Conservation (phyloP, 352 stramenopile genomes). For the Phytophthora sojae region DNA sequence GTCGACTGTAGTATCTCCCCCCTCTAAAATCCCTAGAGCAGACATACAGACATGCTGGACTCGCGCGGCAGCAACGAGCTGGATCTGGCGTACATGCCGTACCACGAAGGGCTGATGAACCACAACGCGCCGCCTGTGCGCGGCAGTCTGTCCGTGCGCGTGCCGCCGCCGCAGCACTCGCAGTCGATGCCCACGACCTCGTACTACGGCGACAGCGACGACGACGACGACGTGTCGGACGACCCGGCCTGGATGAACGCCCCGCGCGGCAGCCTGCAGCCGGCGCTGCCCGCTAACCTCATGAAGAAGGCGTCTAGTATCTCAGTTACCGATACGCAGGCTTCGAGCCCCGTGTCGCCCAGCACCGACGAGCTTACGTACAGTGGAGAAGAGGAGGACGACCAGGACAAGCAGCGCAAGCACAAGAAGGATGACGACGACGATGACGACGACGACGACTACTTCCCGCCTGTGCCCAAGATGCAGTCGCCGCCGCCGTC, state of each 20-base stretch:
- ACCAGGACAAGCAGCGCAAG: constrained; percentile 30
- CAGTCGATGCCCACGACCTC: constrained; percentile 28
- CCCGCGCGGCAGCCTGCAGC: constrained; percentile 65
- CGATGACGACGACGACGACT: constrained; percentile 42
- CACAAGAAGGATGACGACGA: constrained; percentile 33
- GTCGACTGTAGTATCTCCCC: not conserved
- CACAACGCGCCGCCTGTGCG: constrained; percentile 45
- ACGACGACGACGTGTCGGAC: constrained; percentile 74
- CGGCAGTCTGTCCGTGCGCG: constrained; percentile 43
- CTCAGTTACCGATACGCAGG: constrained; percentile 43
- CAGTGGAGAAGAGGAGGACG: constrained; percentile 39
- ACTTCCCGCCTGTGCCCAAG: constrained; percentile 33
- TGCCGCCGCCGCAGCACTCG: constrained; percentile 30
- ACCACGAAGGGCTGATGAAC: constrained; percentile 58
- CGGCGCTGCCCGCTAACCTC: constrained; percentile 55
- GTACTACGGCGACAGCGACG: constrained; percentile 47
- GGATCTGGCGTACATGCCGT: constrained; percentile 56
- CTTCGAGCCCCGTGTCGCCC: constrained; percentile 36
- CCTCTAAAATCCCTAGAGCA: not conserved
- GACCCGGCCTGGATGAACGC: constrained; percentile 77
- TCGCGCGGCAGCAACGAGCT: constrained; percentile 37
- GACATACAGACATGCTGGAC: constrained; percentile 26
- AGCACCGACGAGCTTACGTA: constrained; percentile 27
- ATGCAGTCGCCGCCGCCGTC: constrained; percentile 17
- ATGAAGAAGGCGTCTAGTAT: constrained; percentile 67